Percentiles rank a stretch among this genome's conserved stretches.
phyloP scores from a whole-genome alignment of 2,329 filamentous ascomycete genomes.

The Exserohilum rostratum region DNA sequence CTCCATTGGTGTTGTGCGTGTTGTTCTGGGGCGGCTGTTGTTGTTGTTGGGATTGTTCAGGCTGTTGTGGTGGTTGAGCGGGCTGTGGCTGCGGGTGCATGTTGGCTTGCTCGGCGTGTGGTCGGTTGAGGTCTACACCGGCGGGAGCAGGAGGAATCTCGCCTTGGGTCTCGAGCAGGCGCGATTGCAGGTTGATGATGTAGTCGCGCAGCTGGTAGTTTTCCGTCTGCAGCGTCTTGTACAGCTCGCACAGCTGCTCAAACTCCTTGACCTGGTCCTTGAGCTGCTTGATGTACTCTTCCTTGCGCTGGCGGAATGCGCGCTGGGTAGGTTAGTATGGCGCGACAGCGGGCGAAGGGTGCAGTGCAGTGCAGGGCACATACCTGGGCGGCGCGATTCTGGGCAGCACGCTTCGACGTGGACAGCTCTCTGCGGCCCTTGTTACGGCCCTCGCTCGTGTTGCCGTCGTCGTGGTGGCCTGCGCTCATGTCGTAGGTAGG shows the following conservation, averaged over 20 bases:
- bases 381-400: slow-evolving; percentile 97
- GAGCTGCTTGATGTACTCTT: slow-evolving; percentile 96
- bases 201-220: slow-evolving; percentile 93
- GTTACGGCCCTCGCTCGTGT: slow-evolving; percentile 51
- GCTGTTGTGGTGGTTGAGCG: slow-evolving; percentile 27
- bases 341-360: not conserved
- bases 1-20: slow-evolving; percentile 38
- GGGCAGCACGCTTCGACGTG: slow-evolving; percentile 92
- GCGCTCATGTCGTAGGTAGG: slow-evolving; percentile 55
- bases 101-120: slow-evolving; percentile 48
- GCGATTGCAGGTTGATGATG: slow-evolving; percentile 85
- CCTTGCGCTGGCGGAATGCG: slow-evolving; percentile 96
- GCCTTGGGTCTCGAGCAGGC: slow-evolving; percentile 80
- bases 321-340: slow-evolving; percentile 63
- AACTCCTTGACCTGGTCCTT: slow-evolving; percentile 91
- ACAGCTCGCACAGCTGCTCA: slow-evolving; percentile 74
- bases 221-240: slow-evolving; percentile 82
- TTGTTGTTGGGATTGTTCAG: slow-evolving; percentile 30
- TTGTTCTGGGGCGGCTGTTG: slow-evolving; percentile 26
- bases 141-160: slow-evolving; percentile 84
- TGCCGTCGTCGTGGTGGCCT: slow-evolving; percentile 55
- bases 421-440: slow-evolving; percentile 88
- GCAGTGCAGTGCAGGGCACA: not conserved
- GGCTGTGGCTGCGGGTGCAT: slow-evolving; percentile 27
- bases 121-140: slow-evolving; percentile 72